Evolutionary conservation across 768 basidiomycete genomes (phyloP).

Genomic region (Psilocybe cubensis): DNA sequence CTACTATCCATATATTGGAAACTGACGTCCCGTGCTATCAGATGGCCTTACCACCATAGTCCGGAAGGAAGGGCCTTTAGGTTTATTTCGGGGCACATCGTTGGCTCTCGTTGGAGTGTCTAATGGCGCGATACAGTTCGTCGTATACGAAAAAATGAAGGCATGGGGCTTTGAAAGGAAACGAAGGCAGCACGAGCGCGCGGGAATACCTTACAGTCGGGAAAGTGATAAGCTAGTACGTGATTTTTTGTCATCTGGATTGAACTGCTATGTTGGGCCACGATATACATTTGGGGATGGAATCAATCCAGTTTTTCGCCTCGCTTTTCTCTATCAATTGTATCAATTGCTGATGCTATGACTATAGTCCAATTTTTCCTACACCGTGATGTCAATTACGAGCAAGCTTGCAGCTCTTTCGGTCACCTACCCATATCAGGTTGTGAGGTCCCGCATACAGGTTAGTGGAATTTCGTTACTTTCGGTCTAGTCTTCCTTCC

Average conservation of each 20-base stretch:
- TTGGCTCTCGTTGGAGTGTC: slow-evolving; percentile 91
- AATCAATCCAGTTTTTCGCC: neutral
- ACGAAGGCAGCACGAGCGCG: slow-evolving; percentile 57
- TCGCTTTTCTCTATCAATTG: neutral
- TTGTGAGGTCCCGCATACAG: slow-evolving; percentile 92
- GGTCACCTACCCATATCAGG: slow-evolving; percentile 96
- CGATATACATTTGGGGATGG: neutral
- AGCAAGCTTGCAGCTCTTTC: slow-evolving; percentile 87
- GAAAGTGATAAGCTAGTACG: slow-evolving; percentile 88
- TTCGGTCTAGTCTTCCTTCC: neutral
- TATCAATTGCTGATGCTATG: neutral
- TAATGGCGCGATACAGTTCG: slow-evolving; percentile 95
- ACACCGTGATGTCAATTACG: slow-evolving; percentile 89
- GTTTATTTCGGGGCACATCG: slow-evolving; percentile 86
- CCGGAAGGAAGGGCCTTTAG: slow-evolving; percentile 71
- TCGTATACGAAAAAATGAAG: slow-evolving; percentile 96
- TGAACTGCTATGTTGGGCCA: neutral
- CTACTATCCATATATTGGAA: neutral
- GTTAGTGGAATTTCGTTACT: slow-evolving; percentile 40
- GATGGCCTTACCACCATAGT: slow-evolving; percentile 76
- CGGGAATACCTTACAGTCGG: slow-evolving; percentile 66
- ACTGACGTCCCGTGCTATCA: slow-evolving; percentile 15
- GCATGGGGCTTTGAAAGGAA: slow-evolving; percentile 84
- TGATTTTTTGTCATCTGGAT: slow-evolving; percentile 6
- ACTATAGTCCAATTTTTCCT: slow-evolving; percentile 82